These are phyloP conservation scores for Tricholoma sp. DNA, from an alignment of 768 basidiomycete genomes.

Conservation along the genomic window DNA sequence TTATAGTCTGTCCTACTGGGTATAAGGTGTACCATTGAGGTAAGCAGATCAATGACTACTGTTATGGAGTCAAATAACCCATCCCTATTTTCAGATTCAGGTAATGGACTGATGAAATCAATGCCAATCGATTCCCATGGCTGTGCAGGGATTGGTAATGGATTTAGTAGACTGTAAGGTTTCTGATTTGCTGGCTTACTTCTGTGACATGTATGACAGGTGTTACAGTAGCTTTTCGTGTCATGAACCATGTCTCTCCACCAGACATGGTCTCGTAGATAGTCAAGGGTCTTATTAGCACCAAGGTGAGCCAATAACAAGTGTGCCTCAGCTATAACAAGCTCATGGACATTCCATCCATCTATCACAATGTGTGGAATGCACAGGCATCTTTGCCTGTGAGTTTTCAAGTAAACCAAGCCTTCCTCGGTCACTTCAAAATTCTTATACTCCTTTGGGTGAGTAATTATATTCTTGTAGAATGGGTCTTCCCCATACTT, in stretches of 20 bases:
- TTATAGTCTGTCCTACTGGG: constrained; percentile 7
- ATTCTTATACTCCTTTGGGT: no score
- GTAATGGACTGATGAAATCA: constrained; percentile 11
- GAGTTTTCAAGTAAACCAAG: no score
- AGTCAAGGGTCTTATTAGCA: neutral
- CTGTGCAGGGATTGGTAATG: neutral
- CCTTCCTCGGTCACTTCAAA: no score
- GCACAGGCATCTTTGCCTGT: no score
- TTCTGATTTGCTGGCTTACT: no score
- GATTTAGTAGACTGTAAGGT: no score
- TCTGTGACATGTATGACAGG: no score
- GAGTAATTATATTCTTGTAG: constrained; percentile 8
- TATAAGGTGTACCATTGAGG: constrained; percentile 13
- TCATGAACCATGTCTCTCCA: neutral
- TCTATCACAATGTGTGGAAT: no score
- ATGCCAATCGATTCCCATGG: constrained; percentile 13
- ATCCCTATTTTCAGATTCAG: constrained; percentile 15
- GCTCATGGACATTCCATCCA: no score
- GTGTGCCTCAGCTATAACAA: no score
- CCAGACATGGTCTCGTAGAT: neutral
- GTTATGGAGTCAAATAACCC: constrained; percentile 1
- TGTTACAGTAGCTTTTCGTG: no score
- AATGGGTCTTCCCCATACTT: constrained; percentile 8
- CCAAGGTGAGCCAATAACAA: no score
- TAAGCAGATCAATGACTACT: neutral